Percentiles rank a stretch among this genome's conserved stretches.
These are phyloP conservation scores for Diplocarpon mali DNA, from an alignment of 2,329 filamentous ascomycete species.

Conservation along the genomic window DNA sequence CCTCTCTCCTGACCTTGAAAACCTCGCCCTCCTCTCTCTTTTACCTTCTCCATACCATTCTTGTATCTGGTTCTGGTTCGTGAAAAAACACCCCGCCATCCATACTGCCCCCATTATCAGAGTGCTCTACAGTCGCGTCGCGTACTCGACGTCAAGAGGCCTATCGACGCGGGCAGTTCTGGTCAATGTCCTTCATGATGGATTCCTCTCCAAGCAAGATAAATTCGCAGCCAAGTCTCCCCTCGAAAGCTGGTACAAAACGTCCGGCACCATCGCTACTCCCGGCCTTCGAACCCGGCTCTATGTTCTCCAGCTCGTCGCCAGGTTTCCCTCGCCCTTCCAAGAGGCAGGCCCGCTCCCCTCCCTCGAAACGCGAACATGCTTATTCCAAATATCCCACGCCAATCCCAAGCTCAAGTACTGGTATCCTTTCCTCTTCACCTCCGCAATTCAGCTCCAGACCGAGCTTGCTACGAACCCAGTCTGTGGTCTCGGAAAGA, in stretches of 20 bases:
- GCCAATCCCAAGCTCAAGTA: constrained; percentile 86
- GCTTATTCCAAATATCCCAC: constrained; percentile 64
- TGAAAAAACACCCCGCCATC: constrained; percentile 1
- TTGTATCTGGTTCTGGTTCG: constrained; percentile 6
- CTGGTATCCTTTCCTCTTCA: constrained; percentile 80
- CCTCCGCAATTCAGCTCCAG: constrained; percentile 49
- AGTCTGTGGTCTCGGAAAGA: constrained; percentile 58
- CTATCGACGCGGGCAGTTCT: constrained; percentile 5
- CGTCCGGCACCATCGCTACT: constrained; percentile 57
- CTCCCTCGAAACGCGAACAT: constrained; percentile 28
- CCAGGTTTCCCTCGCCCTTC: constrained; percentile 56
- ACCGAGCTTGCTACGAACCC: constrained; percentile 45
- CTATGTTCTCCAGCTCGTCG: constrained; percentile 51
- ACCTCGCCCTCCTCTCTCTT: constrained; percentile 10
- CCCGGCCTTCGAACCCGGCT: constrained; percentile 60
- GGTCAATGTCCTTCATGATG: constrained; percentile 25
- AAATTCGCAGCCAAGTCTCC: constrained; percentile 21
- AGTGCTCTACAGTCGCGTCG: constrained; percentile 13
- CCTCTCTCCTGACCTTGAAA: constrained; percentile 23
- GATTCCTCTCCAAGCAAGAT: constrained; percentile 28
- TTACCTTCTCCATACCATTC: constrained; percentile 7
- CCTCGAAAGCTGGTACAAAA: constrained; percentile 39
- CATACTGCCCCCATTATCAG: constrained; percentile 11
- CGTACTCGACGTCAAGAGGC: constrained; percentile 9
- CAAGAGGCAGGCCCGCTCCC: constrained; percentile 52